Conservation (phyloP, 2,329 filamentous ascomycete genomes). For the Eutypa lata region DNA sequence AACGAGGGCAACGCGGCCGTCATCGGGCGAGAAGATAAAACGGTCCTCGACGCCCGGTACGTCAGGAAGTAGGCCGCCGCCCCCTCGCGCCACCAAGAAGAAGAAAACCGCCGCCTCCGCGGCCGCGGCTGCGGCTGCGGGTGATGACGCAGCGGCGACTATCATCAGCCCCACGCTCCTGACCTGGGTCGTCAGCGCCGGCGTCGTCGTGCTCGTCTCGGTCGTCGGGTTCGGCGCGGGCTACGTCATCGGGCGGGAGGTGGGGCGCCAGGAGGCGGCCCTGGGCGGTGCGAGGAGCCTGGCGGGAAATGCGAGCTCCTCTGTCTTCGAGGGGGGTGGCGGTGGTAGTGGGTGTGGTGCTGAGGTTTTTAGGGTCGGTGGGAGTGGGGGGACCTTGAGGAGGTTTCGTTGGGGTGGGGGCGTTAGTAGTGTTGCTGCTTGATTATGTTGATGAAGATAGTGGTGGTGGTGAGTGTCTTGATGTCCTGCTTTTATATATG, state of each 20-base stretch:
- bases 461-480: background rate
- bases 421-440: background rate
- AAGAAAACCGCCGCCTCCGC: slow-evolving; percentile 45
- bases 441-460: background rate
- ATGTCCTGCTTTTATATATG: too few relatives aligned
- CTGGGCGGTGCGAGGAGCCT: slow-evolving; percentile 46
- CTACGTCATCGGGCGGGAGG: slow-evolving; percentile 65
- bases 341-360: too few relatives aligned
- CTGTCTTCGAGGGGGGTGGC: too few relatives aligned
- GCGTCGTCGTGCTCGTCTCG: slow-evolving; percentile 64
- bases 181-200: slow-evolving; percentile 64
- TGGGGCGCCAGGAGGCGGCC: slow-evolving; percentile 60
- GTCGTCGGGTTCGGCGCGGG: slow-evolving; percentile 68
- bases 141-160: slow-evolving; percentile 29
- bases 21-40: slow-evolving; percentile 45
- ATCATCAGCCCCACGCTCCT: slow-evolving; percentile 58
- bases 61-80: slow-evolving; percentile 32
- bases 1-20: slow-evolving; percentile 4
- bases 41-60: slow-evolving; percentile 38
- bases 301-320: slow-evolving; percentile 26
- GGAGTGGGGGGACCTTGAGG: too few relatives aligned
- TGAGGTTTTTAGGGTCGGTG: too few relatives aligned
- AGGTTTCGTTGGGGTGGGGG: too few relatives aligned
- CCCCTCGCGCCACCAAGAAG: slow-evolving; percentile 54
- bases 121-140: background rate